A percentile compares a stretch with the other conserved stretches of the same genome.
These are phyloP conservation scores for Agapanthus africanus DNA, from an alignment of 106 monocot genomes.

Conservation along the genomic window DNA sequence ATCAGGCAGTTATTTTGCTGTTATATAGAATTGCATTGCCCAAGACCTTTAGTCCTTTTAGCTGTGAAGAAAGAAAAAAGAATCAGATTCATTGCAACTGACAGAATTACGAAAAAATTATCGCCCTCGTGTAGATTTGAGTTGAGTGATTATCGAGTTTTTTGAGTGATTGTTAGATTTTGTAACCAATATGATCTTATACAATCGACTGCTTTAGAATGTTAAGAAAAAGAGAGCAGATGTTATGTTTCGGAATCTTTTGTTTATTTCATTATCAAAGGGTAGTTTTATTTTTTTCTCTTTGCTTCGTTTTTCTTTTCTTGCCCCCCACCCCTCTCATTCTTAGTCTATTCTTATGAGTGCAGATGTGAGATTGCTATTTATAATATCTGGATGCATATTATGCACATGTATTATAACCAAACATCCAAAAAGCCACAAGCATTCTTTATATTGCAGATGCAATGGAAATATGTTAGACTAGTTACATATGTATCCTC, in stretches of 20 bases:
- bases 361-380: too few species aligned
- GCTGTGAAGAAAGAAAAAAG: neutral
- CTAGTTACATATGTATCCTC: too few species aligned
- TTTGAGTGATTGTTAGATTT: conserved; percentile 1
- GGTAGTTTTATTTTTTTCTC: too few species aligned
- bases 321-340: too few species aligned
- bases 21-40: neutral
- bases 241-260: neutral
- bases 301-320: too few species aligned
- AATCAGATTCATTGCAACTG: neutral
- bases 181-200: neutral
- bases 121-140: neutral
- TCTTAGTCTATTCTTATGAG: too few species aligned
- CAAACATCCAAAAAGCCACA: too few species aligned
- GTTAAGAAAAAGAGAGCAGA: neutral
- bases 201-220: neutral
- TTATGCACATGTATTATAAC: too few species aligned
- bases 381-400: too few species aligned
- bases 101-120: neutral
- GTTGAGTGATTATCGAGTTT: neutral
- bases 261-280: neutral
- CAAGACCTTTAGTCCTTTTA: neutral
- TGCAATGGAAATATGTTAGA: too few species aligned
- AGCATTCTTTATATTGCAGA: too few species aligned
- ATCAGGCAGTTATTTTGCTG: neutral